phyloP scores from a whole-genome alignment of 331 rosid genomes.

The Cydonia oblonga region DNA sequence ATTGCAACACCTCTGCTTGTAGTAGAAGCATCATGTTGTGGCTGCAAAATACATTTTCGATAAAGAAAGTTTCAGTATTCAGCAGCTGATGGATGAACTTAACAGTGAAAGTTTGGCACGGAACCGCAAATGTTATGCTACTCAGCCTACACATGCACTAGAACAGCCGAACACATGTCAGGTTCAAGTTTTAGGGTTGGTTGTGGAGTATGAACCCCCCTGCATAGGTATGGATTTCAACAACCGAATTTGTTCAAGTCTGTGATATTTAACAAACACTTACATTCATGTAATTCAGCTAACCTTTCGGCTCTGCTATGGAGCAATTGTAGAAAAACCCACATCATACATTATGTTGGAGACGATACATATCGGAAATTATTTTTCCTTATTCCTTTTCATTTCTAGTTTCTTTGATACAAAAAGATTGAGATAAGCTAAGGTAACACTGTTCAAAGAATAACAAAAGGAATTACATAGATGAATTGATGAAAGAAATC shows the following conservation, averaged over 20 bases:
- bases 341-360: not conserved
- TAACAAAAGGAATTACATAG: not conserved
- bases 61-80: not conserved
- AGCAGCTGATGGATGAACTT: not conserved
- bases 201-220: not conserved
- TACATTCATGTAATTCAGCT: not conserved
- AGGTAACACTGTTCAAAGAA: not conserved
- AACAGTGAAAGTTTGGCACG: not conserved
- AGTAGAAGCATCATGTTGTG: not conserved
- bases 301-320: not conserved
- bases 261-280: too few species aligned
- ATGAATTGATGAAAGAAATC: conserved; percentile 25
- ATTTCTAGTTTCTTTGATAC: not conserved
- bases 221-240: too few species aligned
- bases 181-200: not conserved
- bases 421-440: not conserved
- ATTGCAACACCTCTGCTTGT: not conserved
- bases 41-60: not conserved
- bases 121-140: not conserved
- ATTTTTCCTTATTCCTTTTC: not conserved
- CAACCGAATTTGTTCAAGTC: too few species aligned
- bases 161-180: not conserved
- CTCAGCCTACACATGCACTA: not conserved
- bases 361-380: not conserved
- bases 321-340: not conserved